phyloP scores from a whole-genome alignment of 192 early-diverging fungal species.

The Umbelopsis sp. region DNA sequence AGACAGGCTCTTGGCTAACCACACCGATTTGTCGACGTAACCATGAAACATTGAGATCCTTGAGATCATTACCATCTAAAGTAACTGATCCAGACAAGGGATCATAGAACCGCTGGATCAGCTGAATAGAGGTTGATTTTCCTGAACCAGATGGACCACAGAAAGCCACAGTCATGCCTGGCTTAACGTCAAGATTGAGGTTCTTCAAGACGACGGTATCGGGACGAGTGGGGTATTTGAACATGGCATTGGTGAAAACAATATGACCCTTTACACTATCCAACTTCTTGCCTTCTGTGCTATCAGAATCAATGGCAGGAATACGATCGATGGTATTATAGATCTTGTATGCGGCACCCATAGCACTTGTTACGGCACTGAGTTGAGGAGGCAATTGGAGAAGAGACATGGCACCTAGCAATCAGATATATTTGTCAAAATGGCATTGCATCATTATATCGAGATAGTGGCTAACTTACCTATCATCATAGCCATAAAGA shows the following conservation, averaged over 20 bases:
- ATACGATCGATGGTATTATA: constrained; percentile 80
- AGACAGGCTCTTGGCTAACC: constrained; percentile 87
- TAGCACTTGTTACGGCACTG: constrained; percentile 66
- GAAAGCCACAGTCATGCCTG: constrained; percentile 83
- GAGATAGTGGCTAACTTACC: constrained; percentile 40
- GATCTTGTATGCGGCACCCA: constrained; percentile 79
- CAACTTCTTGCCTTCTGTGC: constrained; percentile 43
- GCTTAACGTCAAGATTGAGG: constrained; percentile 66
- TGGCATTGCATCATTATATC: constrained; percentile 22
- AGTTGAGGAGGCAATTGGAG: constrained; percentile 69
- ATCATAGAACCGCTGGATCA: constrained; percentile 88
- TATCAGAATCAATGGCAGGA: constrained; percentile 69
- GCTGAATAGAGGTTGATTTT: constrained; percentile 81
- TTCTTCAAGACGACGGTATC: constrained; percentile 78
- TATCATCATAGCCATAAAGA: constrained; percentile 87
- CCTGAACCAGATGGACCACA: constrained; percentile 85
- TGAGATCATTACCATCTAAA: constrained; percentile 78
- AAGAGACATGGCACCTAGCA: constrained; percentile 66
- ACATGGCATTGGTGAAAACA: constrained; percentile 72
- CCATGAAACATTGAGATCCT: constrained; percentile 76
- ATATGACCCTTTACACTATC: constrained; percentile 66
- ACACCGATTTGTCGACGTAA: constrained; percentile 86
- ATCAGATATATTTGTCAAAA: constrained; percentile 46
- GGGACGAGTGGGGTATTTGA: constrained; percentile 83
- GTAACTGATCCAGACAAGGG: constrained; percentile 51